Base-by-base conservation (phyloP, 805 yeast genomes). In the Kuraishia floccosa region DNA sequence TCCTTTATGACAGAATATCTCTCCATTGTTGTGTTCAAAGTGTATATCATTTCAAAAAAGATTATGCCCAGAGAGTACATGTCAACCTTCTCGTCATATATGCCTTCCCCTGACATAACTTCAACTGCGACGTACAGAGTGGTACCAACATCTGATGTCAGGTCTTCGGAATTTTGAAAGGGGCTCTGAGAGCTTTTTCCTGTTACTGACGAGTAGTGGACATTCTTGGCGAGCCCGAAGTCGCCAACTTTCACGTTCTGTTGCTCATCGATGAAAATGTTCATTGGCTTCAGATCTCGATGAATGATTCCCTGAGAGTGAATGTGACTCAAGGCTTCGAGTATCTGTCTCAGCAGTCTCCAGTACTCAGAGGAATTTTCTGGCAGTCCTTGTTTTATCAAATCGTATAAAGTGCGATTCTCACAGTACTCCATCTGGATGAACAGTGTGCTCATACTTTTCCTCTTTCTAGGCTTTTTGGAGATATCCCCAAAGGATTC, bases 401-500 rank as follows among this genome's bases (percentile, higher is more conserved):
- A 58, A 54, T 91, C 95, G 31, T 70, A 68, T 18, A 91, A 56
- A 0, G 99, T 89, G 35, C 83, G 84, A 47, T 89, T 91, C 46
- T 91, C 98, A 56, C 99, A 91, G 45, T 91, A 91, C 52, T 91
- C 98, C 99, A 91, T 91, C 49, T 91, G 99, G 41, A 91, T 91
- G 50, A 83, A 91, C 19, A 91, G 55, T 0, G 94, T 85, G 32
- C 87, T 80, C 39, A 61, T 62, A 27, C 58, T 52, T 35, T 58
- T 60, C 24, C 28, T 37, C 17, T 33, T 20, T 10, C 21, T 16
- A 24, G 13, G 28, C 24, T 6, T 24, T 33, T 8, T 42, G 41
- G 18, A 13, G 4, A 16, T 27, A 47, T 24, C 41, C 38, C 11
- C 34, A 3, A 36, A 41, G 19, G 39, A 30, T 4, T 32, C 44